These are phyloP conservation scores for Fusarium tjaetaba DNA, from an alignment of 2,329 filamentous ascomycete genomes.

Conservation along the genomic window DNA sequence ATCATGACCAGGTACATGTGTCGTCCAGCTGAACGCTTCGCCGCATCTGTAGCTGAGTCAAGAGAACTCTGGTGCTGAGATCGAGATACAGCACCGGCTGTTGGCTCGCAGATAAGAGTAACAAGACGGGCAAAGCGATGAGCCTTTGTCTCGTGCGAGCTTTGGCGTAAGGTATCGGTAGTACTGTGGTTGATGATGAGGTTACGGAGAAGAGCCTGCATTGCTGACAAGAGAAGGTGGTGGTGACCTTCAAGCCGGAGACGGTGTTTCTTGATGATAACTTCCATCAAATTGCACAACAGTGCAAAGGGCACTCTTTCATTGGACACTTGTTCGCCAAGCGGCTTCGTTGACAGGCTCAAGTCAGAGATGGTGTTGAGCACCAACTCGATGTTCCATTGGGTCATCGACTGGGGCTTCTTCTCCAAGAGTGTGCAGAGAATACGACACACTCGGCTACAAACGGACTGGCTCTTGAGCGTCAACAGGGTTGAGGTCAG, in stretches of 20 bases:
- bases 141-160: conserved; percentile 56
- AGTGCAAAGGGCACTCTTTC: conserved; percentile 54
- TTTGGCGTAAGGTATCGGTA: conserved; percentile 29
- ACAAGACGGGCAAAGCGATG: conserved; percentile 64
- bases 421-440: conserved; percentile 60
- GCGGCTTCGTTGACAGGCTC: conserved; percentile 39
- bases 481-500: conserved; percentile 50
- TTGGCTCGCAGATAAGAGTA: conserved; percentile 69
- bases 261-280: conserved; percentile 68
- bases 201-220: conserved; percentile 66
- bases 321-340: conserved; percentile 36
- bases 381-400: conserved; percentile 67
- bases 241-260: conserved; percentile 70
- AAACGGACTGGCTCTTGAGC: conserved; percentile 46
- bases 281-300: conserved; percentile 64
- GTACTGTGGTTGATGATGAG: conserved; percentile 54
- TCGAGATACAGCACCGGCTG: conserved; percentile 63
- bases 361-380: conserved; percentile 57
- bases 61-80: conserved; percentile 57
- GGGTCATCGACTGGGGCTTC: conserved; percentile 60
- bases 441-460: conserved; percentile 53
- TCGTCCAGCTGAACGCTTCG: conserved; percentile 68
- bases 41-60: conserved; percentile 68
- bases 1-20: conserved; percentile 71
- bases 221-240: conserved; percentile 63